Evolutionary conservation across 2,329 filamentous ascomycete genomes (phyloP).

Genomic region (Hypoxylon sp.): DNA sequence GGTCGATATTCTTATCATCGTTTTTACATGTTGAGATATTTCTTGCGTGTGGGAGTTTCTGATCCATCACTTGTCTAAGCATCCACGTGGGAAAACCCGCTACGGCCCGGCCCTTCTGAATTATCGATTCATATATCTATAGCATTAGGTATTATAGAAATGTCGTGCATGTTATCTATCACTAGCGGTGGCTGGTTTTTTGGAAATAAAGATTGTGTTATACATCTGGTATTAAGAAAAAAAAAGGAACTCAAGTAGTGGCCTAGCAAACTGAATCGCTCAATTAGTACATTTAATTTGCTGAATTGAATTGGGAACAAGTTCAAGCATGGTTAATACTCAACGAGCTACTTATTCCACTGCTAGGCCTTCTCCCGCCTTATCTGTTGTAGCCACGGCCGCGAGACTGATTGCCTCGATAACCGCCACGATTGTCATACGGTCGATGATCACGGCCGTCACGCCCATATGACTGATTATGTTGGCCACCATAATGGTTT

Average conservation of each 20-base stretch:
- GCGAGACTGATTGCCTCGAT: slow-evolving; percentile 41
- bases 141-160: background rate
- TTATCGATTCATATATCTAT: background rate
- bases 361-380: slow-evolving; percentile 1
- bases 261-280: background rate
- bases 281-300: background rate
- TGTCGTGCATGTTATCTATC: background rate
- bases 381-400: slow-evolving; percentile 31
- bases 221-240: background rate
- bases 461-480: slow-evolving; percentile 43
- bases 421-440: slow-evolving; percentile 45
- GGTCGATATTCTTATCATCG: slow-evolving; percentile 3
- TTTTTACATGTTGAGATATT: slow-evolving; percentile 22
- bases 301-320: background rate
- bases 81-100: slow-evolving; percentile 22
- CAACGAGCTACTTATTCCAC: background rate
- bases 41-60: slow-evolving; percentile 16
- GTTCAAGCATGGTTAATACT: background rate
- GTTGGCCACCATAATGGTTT: slow-evolving; percentile 44
- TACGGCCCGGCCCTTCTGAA: slow-evolving; percentile 26
- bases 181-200: background rate
- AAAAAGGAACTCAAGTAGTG: background rate
- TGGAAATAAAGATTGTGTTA: background rate
- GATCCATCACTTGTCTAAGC: slow-evolving; percentile 18
- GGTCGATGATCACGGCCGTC: slow-evolving; percentile 43